Evolutionary conservation across 2,329 filamentous ascomycete genomes (phyloP), one percentile per base, ranked within the genome.

Genomic region (Clathrospora elynae): DNA sequence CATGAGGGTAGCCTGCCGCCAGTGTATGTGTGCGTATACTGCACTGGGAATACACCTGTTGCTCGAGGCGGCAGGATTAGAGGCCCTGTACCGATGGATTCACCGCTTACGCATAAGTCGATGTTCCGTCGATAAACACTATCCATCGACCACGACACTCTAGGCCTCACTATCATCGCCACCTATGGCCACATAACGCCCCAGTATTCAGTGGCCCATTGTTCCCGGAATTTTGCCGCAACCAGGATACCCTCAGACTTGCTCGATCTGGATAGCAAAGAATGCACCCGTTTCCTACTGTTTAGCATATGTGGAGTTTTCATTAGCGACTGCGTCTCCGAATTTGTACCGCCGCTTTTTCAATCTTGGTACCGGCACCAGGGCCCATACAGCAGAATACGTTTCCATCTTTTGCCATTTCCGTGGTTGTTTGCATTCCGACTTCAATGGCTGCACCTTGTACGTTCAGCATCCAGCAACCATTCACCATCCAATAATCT

Each of bases 1-100:
- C 74, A 77, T 42, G 64, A 71, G 12, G 71, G 73, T 24, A 74
- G 73, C 38, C 65, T 78, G 67, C 70, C 70, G 5, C 57, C 66
- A 1, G 67, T 71, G 4, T 73, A 68, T 35, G 63, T 72, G 1
- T 73, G 71, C 47, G 44, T 70, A 4, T 71, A 71, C 46, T 73
- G 71, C 50, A 72, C 70, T 1, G 69, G 69, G 8, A n/a, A 35
- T 3, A 43, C 44, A 8, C 46, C 46, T 2, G 23, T 49, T 23
- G 46, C 42, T 5, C 32, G 25, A 23, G 45, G 41, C 13, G 49
- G 32, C 3, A 18, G 46, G 12, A 22, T 43, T 9, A 20, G 46
- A 16, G 46, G 46, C 5, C 46, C 46, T 6, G 18, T 40, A n/a
- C 35, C 31, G 2, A 22, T 34, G n/a, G 31, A 34, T 19, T 34